Evolutionary conservation across 2,329 filamentous ascomycete genomes (phyloP).

Genomic region (Teratosphaeria destructans): DNA sequence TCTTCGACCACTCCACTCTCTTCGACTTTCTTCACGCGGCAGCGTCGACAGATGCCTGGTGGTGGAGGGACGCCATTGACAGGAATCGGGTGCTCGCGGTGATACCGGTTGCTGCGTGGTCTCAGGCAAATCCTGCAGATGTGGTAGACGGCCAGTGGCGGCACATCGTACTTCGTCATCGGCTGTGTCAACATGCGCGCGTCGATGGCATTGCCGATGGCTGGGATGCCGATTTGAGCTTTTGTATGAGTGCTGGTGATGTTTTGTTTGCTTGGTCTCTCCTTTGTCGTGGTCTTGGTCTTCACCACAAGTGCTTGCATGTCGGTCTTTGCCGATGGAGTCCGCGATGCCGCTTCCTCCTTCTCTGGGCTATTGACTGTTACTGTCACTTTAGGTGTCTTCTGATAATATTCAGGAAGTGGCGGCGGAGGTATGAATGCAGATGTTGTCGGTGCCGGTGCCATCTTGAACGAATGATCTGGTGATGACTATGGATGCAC

Average conservation of each 20-base stretch:
- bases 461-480: background rate
- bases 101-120: slow-evolving; percentile 24
- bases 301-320: slow-evolving; percentile 1
- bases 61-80: slow-evolving; percentile 21
- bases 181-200: background rate
- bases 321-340: background rate
- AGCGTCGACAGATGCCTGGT: slow-evolving; percentile 25
- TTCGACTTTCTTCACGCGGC: slow-evolving; percentile 17
- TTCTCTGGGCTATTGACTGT: background rate
- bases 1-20: slow-evolving; percentile 7
- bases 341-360: slow-evolving; percentile 4
- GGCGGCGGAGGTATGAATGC: slow-evolving; percentile 17
- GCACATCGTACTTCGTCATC: slow-evolving; percentile 6
- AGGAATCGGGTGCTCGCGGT: slow-evolving; percentile 24
- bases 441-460: slow-evolving; percentile 1
- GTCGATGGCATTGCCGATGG: slow-evolving; percentile 1
- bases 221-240: background rate
- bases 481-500: background rate
- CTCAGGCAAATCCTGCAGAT: slow-evolving; percentile 25
- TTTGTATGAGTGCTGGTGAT: background rate
- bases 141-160: slow-evolving; percentile 23
- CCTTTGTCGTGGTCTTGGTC: slow-evolving; percentile 1
- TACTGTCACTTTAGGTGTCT: background rate
- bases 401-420: slow-evolving; percentile 18
- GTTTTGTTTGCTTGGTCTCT: background rate